Conservation (phyloP, 148 eudicot genomes). For the Amaranthus hypochondriacus region DNA sequence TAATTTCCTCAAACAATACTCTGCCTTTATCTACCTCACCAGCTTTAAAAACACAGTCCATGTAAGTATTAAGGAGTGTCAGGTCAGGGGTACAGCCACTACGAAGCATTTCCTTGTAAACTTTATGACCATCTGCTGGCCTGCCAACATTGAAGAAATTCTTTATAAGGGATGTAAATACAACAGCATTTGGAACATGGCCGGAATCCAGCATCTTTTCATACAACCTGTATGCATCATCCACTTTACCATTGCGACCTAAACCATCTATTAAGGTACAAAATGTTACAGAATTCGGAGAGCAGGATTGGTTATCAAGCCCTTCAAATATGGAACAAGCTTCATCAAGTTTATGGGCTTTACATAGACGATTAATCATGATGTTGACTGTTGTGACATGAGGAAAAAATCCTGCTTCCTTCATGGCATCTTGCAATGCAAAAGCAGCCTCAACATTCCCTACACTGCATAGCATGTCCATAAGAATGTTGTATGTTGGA, state of each 20-base stretch:
- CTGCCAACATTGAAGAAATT: conserved; percentile 69
- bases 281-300: conserved; percentile 68
- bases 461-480: conserved; percentile 68
- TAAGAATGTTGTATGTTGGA: conserved; percentile 69
- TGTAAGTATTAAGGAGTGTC: conserved; percentile 78
- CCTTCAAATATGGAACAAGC: conserved; percentile 74
- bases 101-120: conserved; percentile 86
- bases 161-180: conserved; percentile 77
- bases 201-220: conserved; percentile 81
- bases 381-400: conserved; percentile 71
- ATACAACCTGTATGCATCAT: conserved; percentile 78
- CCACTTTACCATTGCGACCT: conserved; percentile 73
- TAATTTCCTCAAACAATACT: conserved; percentile 74
- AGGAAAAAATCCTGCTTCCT: conserved; percentile 64
- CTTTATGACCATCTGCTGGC: conserved; percentile 80
- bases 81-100: conserved; percentile 66
- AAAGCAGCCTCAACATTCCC: conserved; percentile 69
- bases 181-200: conserved; percentile 58
- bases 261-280: conserved; percentile 85
- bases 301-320: conserved; percentile 65
- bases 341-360: conserved; percentile 66
- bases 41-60: conserved; percentile 90
- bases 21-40: conserved; percentile 86
- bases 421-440: conserved; percentile 60
- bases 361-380: conserved; percentile 82